Evolutionary conservation across 2,329 filamentous ascomycete genomes (phyloP).

Genomic region (Bipolaris oryzae): DNA sequence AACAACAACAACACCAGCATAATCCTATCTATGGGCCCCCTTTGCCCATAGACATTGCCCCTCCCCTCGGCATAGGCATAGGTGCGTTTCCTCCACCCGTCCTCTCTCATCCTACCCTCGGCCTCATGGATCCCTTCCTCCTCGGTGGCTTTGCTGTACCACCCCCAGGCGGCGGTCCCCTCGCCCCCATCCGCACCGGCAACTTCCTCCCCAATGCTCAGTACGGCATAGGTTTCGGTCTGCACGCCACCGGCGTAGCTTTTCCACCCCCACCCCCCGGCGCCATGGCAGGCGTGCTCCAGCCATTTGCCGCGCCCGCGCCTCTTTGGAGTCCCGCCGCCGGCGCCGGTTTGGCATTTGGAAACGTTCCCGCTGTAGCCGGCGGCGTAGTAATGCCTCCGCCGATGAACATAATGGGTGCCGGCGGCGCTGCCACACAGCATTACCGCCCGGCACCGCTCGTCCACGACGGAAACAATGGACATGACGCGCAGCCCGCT

Average conservation of each 20-base stretch:
- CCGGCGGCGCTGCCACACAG: conserved; percentile 20
- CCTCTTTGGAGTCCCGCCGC: conserved; percentile 29
- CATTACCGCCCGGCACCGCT: conserved; percentile 30
- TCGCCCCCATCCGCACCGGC: conserved; percentile 33
- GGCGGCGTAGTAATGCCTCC: conserved; percentile 17
- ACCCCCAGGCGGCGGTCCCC: conserved; percentile 27
- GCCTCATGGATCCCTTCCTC: conserved; percentile 32
- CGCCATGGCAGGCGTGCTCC: conserved; percentile 25
- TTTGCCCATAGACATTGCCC: conserved; percentile 24
- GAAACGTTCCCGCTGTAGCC: conserved; percentile 24
- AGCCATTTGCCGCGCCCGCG: conserved; percentile 31
- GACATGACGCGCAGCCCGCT: conserved; percentile 24
- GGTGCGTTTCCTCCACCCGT: conserved; percentile 34
- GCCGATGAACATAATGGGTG: conserved; percentile 18
- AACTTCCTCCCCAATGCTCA: conserved; percentile 34
- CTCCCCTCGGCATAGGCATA: conserved; percentile 28
- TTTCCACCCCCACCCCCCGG: conserved; percentile 36
- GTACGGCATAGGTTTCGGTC: conserved; percentile 35
- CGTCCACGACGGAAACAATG: conserved; percentile 30
- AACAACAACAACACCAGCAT: conserved; percentile 32
- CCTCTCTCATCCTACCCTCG: conserved; percentile 19
- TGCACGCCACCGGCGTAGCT: conserved; percentile 27
- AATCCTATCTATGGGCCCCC: conserved; percentile 32
- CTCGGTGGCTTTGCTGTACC: conserved; percentile 6
- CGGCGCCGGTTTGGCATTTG: conserved; percentile 29